Percentiles rank a stretch among this genome's conserved stretches.
Evolutionary conservation across 2,329 filamentous ascomycete species (phyloP).

Genomic region (Hypomyces perniciosus): DNA sequence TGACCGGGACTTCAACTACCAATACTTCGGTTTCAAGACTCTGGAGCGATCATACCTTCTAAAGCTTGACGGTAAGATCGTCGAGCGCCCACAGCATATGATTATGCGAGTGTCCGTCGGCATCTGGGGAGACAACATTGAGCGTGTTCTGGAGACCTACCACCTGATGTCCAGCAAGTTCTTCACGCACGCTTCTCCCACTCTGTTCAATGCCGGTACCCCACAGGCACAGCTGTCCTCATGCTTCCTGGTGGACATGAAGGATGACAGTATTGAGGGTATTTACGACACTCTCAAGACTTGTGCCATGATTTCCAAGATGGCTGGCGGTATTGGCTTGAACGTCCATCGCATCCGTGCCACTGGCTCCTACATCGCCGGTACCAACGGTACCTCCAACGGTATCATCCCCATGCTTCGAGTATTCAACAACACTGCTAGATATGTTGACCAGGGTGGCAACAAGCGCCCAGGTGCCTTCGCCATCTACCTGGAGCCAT

Average conservation of each 20-base stretch:
- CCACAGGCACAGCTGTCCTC: conserved; percentile 92
- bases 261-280: conserved; percentile 97
- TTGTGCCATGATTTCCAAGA: conserved; percentile 99
- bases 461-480: conserved; percentile 99
- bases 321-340: conserved; percentile 93
- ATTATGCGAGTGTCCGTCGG: conserved; percentile 98
- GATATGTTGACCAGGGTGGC: conserved; percentile 97
- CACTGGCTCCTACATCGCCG: conserved; percentile 95
- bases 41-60: conserved; percentile 96
- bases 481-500: conserved; percentile 97
- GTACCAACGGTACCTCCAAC: conserved; percentile 97
- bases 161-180: conserved; percentile 98
- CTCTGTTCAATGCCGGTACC: conserved; percentile 95
- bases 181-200: conserved; percentile 97
- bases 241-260: conserved; percentile 99
- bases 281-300: conserved; percentile 99
- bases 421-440: conserved; percentile 98
- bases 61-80: conserved; percentile 91
- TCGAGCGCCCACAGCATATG: conserved; percentile 97
- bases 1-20: conserved; percentile 99
- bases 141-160: conserved; percentile 94
- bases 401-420: conserved; percentile 96
- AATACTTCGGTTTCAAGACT: conserved; percentile 99
- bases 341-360: conserved; percentile 96
- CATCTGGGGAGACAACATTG: conserved; percentile 91